Evolutionary conservation across 805 yeast species (phyloP), one percentile per base, ranked within the genome.

Genomic region (Saccharomycopsis synnaedendra): DNA sequence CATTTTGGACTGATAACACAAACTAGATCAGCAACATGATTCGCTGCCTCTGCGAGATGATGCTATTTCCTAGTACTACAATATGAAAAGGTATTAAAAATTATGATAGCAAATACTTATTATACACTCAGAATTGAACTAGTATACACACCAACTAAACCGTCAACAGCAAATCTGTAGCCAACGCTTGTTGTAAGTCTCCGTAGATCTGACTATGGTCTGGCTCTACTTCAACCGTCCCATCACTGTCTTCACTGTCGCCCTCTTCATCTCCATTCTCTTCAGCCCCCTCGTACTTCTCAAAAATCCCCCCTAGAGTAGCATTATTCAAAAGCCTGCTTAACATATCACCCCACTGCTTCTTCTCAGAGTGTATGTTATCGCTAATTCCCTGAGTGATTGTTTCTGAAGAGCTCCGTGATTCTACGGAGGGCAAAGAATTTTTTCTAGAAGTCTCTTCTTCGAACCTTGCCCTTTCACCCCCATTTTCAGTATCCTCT

Each of bases 261-360:
- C 10, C 11, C 9, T n/a, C 11, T 19, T 19, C 19, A 19, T 19
- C 19, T 19, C 19, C 31, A 39, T 1, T 2, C 5, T n/a, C 28
- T 4, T 8, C 6, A 39, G 31, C n/a, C 19, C 19, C 19, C 29
- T 7, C 8, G 10, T 19, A 38, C 6, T 41, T 42, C 7, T 44
- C 47, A 44, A 44, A 44, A 5, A 40, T 10, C 19, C 32, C 7
- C 6, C 29, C 7, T 27, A 44, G 19, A 6, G 38, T 5, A 11
- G 38, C 9, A 27, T 39, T 19, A 38, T 37, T 37, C 34, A 41
- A 41, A 9, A 48, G 8, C 19, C 41, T 48, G 9, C 41, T 34
- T 10, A 44, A 44, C 19, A 34, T 40, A 8, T 38, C 27, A 11
- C 48, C 43, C 51, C 51, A 44, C 30, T 44, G 51, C 30, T 48